These are phyloP conservation scores for Cyberlindnera maritima DNA, from an alignment of 805 yeast genomes.

Conservation along the genomic window DNA sequence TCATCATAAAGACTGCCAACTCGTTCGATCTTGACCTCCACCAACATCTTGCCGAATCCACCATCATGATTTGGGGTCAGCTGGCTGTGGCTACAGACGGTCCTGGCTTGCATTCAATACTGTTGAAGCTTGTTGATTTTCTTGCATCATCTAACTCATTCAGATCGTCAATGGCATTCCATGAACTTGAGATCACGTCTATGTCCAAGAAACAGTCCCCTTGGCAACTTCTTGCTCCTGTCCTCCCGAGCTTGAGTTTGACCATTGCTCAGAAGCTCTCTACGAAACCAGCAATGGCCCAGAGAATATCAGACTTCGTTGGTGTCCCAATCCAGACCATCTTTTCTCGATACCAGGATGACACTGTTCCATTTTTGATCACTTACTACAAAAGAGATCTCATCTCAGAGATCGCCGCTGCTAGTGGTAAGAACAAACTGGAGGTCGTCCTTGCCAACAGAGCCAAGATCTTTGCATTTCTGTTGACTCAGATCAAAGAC, in stretches of 20 bases:
- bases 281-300: constrained; percentile 50
- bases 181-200: constrained; percentile 60
- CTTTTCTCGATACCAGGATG: constrained; percentile 63
- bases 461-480: constrained; percentile 54
- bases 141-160: constrained; percentile 65
- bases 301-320: constrained; percentile 60
- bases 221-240: constrained; percentile 78
- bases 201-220: constrained; percentile 56
- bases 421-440: constrained; percentile 39
- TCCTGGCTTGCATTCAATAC: constrained; percentile 62
- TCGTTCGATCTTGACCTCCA: constrained; percentile 36
- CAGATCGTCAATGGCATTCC: constrained; percentile 65
- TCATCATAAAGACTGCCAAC: constrained; percentile 42
- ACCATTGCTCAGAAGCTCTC: constrained; percentile 54
- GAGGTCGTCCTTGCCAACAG: constrained; percentile 48
- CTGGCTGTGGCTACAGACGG: constrained; percentile 61
- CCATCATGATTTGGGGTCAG: constrained; percentile 61
- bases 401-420: constrained; percentile 57
- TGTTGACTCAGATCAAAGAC: constrained; percentile 48
- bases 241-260: constrained; percentile 67
- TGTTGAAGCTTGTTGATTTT: constrained; percentile 62
- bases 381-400: constrained; percentile 63
- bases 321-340: constrained; percentile 62
- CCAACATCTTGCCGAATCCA: constrained; percentile 53
- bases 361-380: constrained; percentile 74